Evolutionary conservation across 73 alveolate genomes (phyloP).

Genomic region (Paramecium sexaurelia): DNA sequence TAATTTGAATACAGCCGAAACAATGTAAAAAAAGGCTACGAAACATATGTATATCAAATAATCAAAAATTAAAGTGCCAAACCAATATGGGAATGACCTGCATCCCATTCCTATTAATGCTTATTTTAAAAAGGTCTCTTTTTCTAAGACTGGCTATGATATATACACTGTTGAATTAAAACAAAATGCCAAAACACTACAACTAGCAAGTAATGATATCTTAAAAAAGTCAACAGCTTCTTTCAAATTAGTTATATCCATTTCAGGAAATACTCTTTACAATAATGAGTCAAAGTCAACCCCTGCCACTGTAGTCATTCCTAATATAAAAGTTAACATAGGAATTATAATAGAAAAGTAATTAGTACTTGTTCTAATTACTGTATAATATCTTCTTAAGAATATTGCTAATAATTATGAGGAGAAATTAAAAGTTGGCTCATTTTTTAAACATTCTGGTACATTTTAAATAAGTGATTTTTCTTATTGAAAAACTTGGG

Average conservation of each 20-base stretch:
- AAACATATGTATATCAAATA: slow-evolving; percentile 22
- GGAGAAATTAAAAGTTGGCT: neutral
- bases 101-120: slow-evolving; percentile 66
- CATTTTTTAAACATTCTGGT: slow-evolving; percentile 2
- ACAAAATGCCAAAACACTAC: slow-evolving; percentile 34
- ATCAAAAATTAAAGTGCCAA: slow-evolving; percentile 64
- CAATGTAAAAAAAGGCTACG: neutral
- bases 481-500: neutral
- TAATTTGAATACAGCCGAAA: slow-evolving; percentile 5
- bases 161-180: slow-evolving; percentile 56
- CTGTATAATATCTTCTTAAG: slow-evolving; percentile 18
- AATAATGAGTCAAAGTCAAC: slow-evolving; percentile 5
- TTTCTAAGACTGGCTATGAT: slow-evolving; percentile 57
- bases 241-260: neutral
- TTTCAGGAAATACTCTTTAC: neutral
- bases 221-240: slow-evolving; percentile 11
- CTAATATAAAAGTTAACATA: slow-evolving; percentile 17
- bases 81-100: slow-evolving; percentile 64
- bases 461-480: neutral
- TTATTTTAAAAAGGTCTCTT: slow-evolving; percentile 46
- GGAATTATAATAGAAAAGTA: slow-evolving; percentile 19
- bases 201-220: neutral
- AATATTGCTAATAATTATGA: neutral
- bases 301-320: neutral
- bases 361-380: slow-evolving; percentile 22